Conservation (phyloP, 2,329 filamentous ascomycete species). For the Albophoma yamanashiensis region DNA sequence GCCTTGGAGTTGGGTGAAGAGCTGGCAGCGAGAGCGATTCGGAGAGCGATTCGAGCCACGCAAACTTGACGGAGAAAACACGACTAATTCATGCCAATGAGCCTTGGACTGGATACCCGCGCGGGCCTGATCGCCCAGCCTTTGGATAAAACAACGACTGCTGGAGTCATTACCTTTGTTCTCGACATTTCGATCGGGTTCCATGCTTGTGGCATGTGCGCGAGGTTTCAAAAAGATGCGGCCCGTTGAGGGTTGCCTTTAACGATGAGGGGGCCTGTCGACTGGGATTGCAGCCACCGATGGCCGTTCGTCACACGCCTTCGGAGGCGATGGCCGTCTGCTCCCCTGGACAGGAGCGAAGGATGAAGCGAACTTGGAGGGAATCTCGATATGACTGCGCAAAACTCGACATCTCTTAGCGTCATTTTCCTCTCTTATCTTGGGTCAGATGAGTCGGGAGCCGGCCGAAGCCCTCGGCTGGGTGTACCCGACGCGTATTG, state of each 20-base stretch:
- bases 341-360: not conserved
- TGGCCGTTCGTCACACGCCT: not conserved
- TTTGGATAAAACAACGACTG: not conserved
- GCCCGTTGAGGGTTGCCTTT: not conserved
- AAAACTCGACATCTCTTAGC: not conserved
- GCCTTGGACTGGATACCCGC: conserved; percentile 2
- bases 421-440: not conserved
- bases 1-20: not conserved
- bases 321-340: not conserved
- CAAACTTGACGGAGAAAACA: not conserved
- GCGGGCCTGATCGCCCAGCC: not conserved
- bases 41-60: not conserved
- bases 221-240: not conserved
- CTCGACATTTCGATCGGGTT: not conserved
- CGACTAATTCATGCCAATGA: conserved; percentile 1
- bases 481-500: not conserved
- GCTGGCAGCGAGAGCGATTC: not conserved
- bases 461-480: not conserved
- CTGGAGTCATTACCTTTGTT: not conserved
- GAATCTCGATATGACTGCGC: not conserved
- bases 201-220: not conserved
- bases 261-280: not conserved
- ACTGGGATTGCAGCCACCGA: not conserved
- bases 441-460: not conserved
- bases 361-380: not conserved